Base-by-base conservation (phyloP, 768 basidiomycete species). In the Strobilomyces echinocephalus region DNA sequence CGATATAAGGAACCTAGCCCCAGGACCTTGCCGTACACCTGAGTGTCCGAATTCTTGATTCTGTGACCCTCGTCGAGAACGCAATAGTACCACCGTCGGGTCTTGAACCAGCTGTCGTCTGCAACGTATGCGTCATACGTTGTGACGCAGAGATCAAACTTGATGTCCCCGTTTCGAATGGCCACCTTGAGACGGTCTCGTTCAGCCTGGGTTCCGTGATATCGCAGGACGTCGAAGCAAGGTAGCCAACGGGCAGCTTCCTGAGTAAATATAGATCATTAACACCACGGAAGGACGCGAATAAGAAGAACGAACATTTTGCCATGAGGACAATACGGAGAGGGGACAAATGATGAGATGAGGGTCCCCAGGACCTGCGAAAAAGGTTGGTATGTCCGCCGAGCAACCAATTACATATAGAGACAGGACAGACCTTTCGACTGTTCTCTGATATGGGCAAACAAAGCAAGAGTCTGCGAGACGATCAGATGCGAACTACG, bases 281-380 rank as follows among this genome's bases (percentile, higher is more conserved):
- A 62, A 51, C 33, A 39, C 38, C 18, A 15, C 18, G 40, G 4
- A 26, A 16, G 15, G 11, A 46, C n/a, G 47, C 11, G 20, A 15
- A 16, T 9, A 41, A 28, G 31, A 45, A 3, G 9, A n/a, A 58
- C 71, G 52, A 58, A 80, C 81, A 46, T 73, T 64, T 63, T 79
- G 70, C 83, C 83, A 85, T 7, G 82, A 76, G 0, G 79, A 76
- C 20, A 85, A 68, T 34, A 85, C 83, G 8, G 85, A 86, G 3
- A 89, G 75, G 0, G 87, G 87, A 61, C 87, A 88, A 49, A 88
- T 77, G 43, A 89, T 78, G 26, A 89, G 76, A 67, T 87, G 85
- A 10, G 87, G 84, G 33, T 82, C 81, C 21, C 66, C 68, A n/a
- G 53, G 58, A 9, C 70, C 77, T 78, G 49, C 34, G 18, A 41